Base-by-base conservation (phyloP, 352 stramenopile species). In the Phytophthora fragariaefolia region DNA sequence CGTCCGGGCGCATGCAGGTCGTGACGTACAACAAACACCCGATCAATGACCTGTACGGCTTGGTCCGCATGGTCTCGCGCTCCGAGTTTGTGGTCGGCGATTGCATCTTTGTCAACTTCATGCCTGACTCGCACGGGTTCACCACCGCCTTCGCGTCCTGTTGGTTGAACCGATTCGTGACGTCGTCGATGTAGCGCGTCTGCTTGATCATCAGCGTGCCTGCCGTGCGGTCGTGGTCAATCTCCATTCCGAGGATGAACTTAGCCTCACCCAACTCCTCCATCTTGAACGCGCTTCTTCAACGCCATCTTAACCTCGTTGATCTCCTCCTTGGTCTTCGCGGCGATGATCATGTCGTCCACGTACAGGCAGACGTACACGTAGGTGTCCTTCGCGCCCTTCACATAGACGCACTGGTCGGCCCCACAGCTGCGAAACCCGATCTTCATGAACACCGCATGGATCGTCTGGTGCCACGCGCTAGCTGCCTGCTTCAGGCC, bases 221-320 rank as follows among this genome's bases (percentile, higher is more conserved):
- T 23, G 6, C 6, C 17, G 17, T 24, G 38, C 13, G 36, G 17
- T 45, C n/a, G 9, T 46, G 38, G 38, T 26, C 18, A 4, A 46
- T 46, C 38, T 46, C 38, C 17, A 46, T 46, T 1, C 38, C 38
- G 18, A 46, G 36, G 17, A 45, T 45, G 36, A 45, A 17, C 36
- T 36, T 36, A 12, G 30, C 30, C 30, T 6, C 30, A 12, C 30
- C 30, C 30, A 36, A 3, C 52, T 53, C 27, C 47, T 53, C 23
- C 47, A 22, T 34, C 45, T 51, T 51, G 18, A 30, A 24, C 45
- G 17, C 28, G 13, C 9, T 47, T 20, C 50, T 48, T 58, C 30
- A 58, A 58, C 18, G 42, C 36, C 17, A 45, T 5, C 17, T 45
- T 45, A 15, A 45, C 5, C 36, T 45, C 36, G 36, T 45, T 45